Conservation (phyloP, 805 yeast species). For the Danielia reshetovae region DNA sequence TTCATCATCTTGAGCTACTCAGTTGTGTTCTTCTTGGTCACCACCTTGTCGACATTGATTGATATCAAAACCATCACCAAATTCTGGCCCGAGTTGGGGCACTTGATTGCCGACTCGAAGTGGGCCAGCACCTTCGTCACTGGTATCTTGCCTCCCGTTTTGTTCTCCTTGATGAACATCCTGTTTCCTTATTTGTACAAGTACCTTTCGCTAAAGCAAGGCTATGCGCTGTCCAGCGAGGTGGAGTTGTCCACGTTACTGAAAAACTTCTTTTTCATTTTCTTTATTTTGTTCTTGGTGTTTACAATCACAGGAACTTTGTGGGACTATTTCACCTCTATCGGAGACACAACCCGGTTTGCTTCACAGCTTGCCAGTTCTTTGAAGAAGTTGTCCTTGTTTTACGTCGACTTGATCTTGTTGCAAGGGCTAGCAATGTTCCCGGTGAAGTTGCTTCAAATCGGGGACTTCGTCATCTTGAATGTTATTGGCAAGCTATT, state of each 20-base stretch:
- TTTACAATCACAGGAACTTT: slow-evolving; percentile 60
- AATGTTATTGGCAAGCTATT: slow-evolving; percentile 37
- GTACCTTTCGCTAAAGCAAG: slow-evolving; percentile 48
- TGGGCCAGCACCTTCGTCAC: slow-evolving; percentile 54
- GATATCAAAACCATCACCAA: slow-evolving; percentile 53
- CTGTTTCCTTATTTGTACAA: slow-evolving; percentile 53
- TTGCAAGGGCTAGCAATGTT: slow-evolving; percentile 69
- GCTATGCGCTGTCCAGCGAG: slow-evolving; percentile 54
- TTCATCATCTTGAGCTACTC: slow-evolving; percentile 47
- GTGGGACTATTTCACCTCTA: slow-evolving; percentile 54
- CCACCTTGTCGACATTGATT: slow-evolving; percentile 53
- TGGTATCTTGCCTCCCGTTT: slow-evolving; percentile 59
- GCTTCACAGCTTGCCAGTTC: slow-evolving; percentile 54
- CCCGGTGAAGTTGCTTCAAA: slow-evolving; percentile 52
- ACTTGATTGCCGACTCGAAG: slow-evolving; percentile 46
- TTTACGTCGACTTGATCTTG: slow-evolving; percentile 58
- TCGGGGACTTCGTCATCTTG: slow-evolving; percentile 48
- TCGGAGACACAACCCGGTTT: slow-evolving; percentile 56
- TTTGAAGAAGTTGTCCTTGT: slow-evolving; percentile 47
- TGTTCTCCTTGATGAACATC: slow-evolving; percentile 52
- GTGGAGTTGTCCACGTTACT: slow-evolving; percentile 53
- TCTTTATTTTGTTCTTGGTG: slow-evolving; percentile 58
- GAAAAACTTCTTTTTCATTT: slow-evolving; percentile 58
- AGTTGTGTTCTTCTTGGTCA: slow-evolving; percentile 50
- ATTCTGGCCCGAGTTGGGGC: slow-evolving; percentile 57